A percentile compares a stretch with the other conserved stretches of the same genome.
Conservation (phyloP, 2,329 filamentous ascomycete genomes). For the Aspergillus intermedius region DNA sequence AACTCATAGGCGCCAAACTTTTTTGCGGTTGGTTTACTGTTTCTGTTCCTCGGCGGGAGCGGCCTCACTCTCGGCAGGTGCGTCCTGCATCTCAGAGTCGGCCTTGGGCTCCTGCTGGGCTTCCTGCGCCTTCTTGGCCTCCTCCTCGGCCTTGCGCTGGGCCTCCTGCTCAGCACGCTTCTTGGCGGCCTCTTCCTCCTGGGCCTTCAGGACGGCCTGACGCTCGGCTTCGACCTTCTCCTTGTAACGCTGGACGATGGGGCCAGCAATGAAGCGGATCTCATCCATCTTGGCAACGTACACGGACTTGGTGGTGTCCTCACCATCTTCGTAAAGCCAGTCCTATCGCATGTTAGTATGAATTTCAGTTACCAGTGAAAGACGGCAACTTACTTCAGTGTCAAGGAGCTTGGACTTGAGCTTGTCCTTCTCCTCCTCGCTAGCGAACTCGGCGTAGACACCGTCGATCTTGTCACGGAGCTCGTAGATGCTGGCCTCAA, state of each 20-base stretch:
- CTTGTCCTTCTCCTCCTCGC: conserved; percentile 85
- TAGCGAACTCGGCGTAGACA: conserved; percentile 80
- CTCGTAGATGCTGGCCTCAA: conserved; percentile 96
- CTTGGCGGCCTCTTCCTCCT: conserved; percentile 61
- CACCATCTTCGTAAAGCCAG: conserved; percentile 96
- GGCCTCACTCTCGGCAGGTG: conserved; percentile 38
- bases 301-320: conserved; percentile 86
- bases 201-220: conserved; percentile 58
- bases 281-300: conserved; percentile 96
- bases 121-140: conserved; percentile 49
- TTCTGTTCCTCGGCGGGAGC: conserved; percentile 33
- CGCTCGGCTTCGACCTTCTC: conserved; percentile 89
- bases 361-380: not conserved
- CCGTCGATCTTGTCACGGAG: conserved; percentile 92
- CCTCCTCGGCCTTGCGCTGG: conserved; percentile 69
- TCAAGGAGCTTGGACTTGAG: conserved; percentile 75
- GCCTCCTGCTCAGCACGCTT: conserved; percentile 63
- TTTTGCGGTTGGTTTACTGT: conserved; percentile 22
- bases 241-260: conserved; percentile 88
- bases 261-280: conserved; percentile 81
- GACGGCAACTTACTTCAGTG: conserved; percentile 64
- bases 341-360: conserved; percentile 55
- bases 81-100: conserved; percentile 57
- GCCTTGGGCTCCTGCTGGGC: conserved; percentile 38
- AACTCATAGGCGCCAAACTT: conserved; percentile 3